These are phyloP conservation scores for Fraxinus angustifolia DNA, from an alignment of 305 asterid species.

Conservation along the genomic window DNA sequence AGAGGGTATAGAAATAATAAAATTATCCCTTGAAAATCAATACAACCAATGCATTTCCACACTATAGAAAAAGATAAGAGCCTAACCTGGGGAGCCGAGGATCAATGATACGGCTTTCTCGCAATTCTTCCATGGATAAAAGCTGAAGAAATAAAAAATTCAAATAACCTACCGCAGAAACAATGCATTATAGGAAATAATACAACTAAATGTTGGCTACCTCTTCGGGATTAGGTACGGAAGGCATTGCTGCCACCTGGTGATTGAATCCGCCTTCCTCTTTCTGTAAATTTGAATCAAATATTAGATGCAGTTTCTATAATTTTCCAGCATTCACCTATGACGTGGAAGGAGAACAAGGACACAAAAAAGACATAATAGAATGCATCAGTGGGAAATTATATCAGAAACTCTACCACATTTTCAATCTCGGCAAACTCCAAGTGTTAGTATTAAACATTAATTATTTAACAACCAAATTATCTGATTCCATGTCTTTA, in stretches of 20 bases:
- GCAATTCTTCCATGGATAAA: constrained; percentile 85
- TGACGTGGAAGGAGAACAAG: background rate
- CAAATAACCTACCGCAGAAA: constrained; percentile 16
- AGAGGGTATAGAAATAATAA: constrained; percentile 2
- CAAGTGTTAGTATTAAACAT: background rate
- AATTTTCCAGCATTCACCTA: constrained; percentile 15
- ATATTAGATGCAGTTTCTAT: constrained; percentile 20
- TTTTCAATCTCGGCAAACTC: constrained; percentile 10
- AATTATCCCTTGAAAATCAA: constrained; percentile 18
- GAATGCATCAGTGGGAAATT: background rate
- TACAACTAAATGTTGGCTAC: constrained; percentile 36
- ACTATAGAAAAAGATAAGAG: constrained; percentile 14
- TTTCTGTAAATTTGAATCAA: constrained; percentile 52
- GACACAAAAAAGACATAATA: constrained; percentile 3
- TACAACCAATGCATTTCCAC: background rate
- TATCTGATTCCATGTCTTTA: constrained; percentile 3
- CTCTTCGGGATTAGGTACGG: constrained; percentile 77
- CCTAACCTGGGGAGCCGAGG: constrained; percentile 93
- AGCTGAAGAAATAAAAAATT: constrained; percentile 51
- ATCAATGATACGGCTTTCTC: constrained; percentile 79
- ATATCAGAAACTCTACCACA: constrained; percentile 8
- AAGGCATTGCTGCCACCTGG: constrained; percentile 75
- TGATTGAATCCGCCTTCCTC: constrained; percentile 82
- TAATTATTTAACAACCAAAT: background rate
- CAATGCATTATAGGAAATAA: constrained; percentile 6